These are phyloP conservation scores for Vanderwaltozyma polyspora DNA, from an alignment of 805 yeast species.

Conservation along the genomic window DNA sequence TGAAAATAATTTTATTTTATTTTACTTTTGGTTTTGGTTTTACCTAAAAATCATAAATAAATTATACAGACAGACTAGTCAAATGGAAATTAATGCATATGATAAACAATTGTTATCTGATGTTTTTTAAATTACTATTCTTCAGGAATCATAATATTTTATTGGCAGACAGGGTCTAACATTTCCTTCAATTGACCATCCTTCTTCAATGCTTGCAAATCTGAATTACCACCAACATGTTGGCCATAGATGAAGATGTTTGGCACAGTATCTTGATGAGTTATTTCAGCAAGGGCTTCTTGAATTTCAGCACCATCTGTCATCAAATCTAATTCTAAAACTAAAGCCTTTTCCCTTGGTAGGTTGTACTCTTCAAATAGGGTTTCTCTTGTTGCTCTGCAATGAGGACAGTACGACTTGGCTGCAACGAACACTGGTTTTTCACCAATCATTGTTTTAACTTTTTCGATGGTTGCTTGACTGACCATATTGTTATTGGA, in stretches of 20 bases:
- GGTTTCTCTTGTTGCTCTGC: conserved; percentile 35
- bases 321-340: conserved; percentile 36
- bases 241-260: conserved; percentile 79
- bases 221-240: conserved; percentile 93
- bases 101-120: too few relatives aligned
- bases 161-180: too few relatives aligned
- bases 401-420: conserved; percentile 63
- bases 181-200: conserved; percentile 43
- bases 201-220: conserved; percentile 60
- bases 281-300: conserved; percentile 58
- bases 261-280: conserved; percentile 92
- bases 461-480: conserved; percentile 42
- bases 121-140: too few relatives aligned
- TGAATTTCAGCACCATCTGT: conserved; percentile 72
- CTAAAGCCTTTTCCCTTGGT: conserved; percentile 30
- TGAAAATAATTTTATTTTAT: too few relatives aligned
- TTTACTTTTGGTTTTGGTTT: too few relatives aligned
- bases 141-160: too few relatives aligned
- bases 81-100: too few relatives aligned
- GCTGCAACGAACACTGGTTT: conserved; percentile 72
- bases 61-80: too few relatives aligned
- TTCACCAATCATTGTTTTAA: conserved; percentile 49
- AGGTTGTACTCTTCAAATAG: conserved; percentile 31
- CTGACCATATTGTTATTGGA: too few relatives aligned
- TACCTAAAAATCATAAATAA: too few relatives aligned